Evolutionary conservation across 441 rosid genomes (phyloP).

Genomic region (Sinapis alba): DNA sequence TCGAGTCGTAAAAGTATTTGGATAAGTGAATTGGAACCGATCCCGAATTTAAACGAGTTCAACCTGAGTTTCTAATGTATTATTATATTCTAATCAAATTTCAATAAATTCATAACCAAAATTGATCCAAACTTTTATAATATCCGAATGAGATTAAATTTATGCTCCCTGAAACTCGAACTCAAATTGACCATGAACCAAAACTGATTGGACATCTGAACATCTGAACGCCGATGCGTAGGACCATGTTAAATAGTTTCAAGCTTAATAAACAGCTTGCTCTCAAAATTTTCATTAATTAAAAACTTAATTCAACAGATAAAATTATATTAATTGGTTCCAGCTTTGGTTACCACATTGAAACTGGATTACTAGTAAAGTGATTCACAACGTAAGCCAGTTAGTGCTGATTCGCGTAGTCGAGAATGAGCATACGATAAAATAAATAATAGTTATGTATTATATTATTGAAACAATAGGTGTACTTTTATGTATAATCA

Average conservation of each 20-base stretch:
- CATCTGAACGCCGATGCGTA: too few species aligned
- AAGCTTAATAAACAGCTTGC: not conserved
- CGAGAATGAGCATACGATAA: not conserved
- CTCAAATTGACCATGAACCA: too few species aligned
- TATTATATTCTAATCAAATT: too few species aligned
- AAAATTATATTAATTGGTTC: not conserved
- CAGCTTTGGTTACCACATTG: not conserved
- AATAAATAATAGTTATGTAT: not conserved
- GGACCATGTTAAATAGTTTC: not conserved
- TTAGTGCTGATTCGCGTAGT: not conserved
- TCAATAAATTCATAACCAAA: too few species aligned
- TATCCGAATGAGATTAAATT: too few species aligned
- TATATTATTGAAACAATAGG: not conserved
- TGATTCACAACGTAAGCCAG: not conserved
- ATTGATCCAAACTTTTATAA: too few species aligned
- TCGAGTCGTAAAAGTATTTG: too few species aligned
- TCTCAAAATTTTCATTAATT: not conserved
- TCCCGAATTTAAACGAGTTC: too few species aligned
- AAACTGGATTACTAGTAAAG: not conserved
- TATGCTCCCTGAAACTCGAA: too few species aligned
- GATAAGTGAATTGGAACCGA: too few species aligned
- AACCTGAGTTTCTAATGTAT: too few species aligned
- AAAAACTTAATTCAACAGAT: not conserved
- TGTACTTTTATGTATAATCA: not conserved
- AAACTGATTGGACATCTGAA: too few species aligned